These are phyloP conservation scores for Phytophthora meadii DNA, from an alignment of 352 stramenopile species.

Conservation along the genomic window DNA sequence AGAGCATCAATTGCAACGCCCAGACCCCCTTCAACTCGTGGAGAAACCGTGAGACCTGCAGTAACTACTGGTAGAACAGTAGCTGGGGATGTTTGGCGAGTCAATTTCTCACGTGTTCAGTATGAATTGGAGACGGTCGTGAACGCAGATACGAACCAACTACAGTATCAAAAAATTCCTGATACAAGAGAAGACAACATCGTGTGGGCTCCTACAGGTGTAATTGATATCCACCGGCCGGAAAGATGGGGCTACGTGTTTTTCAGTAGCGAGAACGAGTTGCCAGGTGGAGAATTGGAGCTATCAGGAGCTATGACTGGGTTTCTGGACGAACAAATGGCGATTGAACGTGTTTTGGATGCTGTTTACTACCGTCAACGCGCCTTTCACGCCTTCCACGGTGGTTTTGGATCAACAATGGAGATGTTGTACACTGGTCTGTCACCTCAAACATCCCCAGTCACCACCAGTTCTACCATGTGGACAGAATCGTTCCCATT, in stretches of 20 bases:
- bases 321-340: conserved; percentile 60
- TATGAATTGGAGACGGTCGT: conserved; percentile 63
- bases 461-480: not conserved
- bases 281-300: conserved; percentile 49
- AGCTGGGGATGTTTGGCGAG: conserved; percentile 75
- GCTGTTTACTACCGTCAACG: conserved; percentile 78
- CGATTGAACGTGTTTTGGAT: conserved; percentile 65
- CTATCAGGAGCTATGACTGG: conserved; percentile 37
- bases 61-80: conserved; percentile 19
- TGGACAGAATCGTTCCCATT: conserved; percentile 37
- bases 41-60: conserved; percentile 15
- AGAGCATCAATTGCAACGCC: conserved; percentile 18
- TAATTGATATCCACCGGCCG: conserved; percentile 80
- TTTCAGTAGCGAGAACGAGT: conserved; percentile 55
- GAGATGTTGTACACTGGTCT: conserved; percentile 42
- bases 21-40: conserved; percentile 19
- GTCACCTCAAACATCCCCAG: not conserved
- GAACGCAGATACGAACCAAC: conserved; percentile 52
- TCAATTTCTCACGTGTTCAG: conserved; percentile 93
- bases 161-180: conserved; percentile 60
- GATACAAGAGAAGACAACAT: conserved; percentile 71
- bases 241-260: conserved; percentile 79
- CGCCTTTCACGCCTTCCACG: conserved; percentile 46
- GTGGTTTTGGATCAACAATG: conserved; percentile 53
- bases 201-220: conserved; percentile 74